A percentile compares a stretch with the other conserved stretches of the same genome.
Conservation (phyloP, 2,329 filamentous ascomycete genomes). For the Cryphonectria radicalis region DNA sequence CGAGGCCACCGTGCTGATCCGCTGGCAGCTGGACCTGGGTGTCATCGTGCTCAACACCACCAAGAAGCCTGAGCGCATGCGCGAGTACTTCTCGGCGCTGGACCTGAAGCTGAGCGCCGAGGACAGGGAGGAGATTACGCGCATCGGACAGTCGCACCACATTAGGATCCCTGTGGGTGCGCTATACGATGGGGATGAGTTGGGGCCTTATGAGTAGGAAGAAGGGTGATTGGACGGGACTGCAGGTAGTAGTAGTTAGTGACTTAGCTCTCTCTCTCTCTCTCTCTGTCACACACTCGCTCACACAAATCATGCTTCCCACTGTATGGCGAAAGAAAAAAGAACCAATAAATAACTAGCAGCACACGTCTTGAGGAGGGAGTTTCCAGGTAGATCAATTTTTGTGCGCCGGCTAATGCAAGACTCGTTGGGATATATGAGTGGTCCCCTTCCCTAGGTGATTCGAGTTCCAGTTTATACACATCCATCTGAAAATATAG, state of each 20-base stretch:
- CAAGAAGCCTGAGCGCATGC: conserved; percentile 39
- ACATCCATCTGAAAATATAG: not conserved
- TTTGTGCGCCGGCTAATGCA: not conserved
- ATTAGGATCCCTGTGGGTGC: conserved; percentile 15
- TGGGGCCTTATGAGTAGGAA: conserved; percentile 3
- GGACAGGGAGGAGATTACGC: conserved; percentile 38
- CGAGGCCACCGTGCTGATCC: conserved; percentile 32
- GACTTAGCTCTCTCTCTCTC: no score
- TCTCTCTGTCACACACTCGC: no score
- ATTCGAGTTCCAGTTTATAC: not conserved
- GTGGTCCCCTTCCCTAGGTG: not conserved
- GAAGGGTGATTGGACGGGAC: no score
- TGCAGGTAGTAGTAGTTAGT: not conserved
- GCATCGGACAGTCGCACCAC: conserved; percentile 7
- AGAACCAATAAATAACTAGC: not conserved
- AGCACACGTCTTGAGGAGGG: not conserved
- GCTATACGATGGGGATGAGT: conserved; percentile 13
- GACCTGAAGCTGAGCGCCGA: conserved; percentile 37
- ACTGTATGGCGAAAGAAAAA: no score
- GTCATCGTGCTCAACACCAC: conserved; percentile 33
- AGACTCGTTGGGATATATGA: not conserved
- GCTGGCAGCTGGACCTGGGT: conserved; percentile 33
- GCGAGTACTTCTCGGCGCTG: conserved; percentile 38
- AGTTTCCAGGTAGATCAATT: not conserved
- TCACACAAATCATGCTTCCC: not conserved